These are phyloP conservation scores for Trichomonascaceae sp. DNA, from an alignment of 1,139 yeast species.

Conservation along the genomic window DNA sequence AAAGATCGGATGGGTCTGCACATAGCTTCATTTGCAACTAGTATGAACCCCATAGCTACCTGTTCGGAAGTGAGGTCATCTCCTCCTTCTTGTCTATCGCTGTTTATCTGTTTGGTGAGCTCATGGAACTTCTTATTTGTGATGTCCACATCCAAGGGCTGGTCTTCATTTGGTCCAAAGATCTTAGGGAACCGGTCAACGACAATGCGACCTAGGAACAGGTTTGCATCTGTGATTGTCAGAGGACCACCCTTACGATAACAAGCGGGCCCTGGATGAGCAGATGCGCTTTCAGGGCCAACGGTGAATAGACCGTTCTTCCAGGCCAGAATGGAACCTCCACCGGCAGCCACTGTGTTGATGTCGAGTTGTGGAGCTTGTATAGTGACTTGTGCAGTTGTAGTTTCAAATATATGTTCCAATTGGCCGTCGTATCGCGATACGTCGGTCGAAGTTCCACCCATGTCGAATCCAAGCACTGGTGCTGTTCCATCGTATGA, in stretches of 20 bases:
- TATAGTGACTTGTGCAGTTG: constrained; percentile 50
- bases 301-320: constrained; percentile 47
- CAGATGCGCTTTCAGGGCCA: constrained; percentile 52
- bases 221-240: constrained; percentile 51
- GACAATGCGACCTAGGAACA: constrained; percentile 45
- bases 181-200: constrained; percentile 49
- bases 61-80: constrained; percentile 35
- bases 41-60: constrained; percentile 46
- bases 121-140: constrained; percentile 38
- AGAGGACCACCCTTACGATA: constrained; percentile 53
- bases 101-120: constrained; percentile 39
- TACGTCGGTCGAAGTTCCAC: constrained; percentile 57
- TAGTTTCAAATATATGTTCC: constrained; percentile 49
- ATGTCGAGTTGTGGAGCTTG: constrained; percentile 55
- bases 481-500: constrained; percentile 30
- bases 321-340: constrained; percentile 48
- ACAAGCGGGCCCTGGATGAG: constrained; percentile 57
- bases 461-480: constrained; percentile 55
- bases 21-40: constrained; percentile 49
- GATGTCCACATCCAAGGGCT: constrained; percentile 41
- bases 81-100: constrained; percentile 27
- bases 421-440: constrained; percentile 43
- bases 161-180: constrained; percentile 47
- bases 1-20: constrained; percentile 45
- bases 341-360: constrained; percentile 57